Evolutionary conservation across 441 rosid species (phyloP).

Genomic region (Capsella rubella): DNA sequence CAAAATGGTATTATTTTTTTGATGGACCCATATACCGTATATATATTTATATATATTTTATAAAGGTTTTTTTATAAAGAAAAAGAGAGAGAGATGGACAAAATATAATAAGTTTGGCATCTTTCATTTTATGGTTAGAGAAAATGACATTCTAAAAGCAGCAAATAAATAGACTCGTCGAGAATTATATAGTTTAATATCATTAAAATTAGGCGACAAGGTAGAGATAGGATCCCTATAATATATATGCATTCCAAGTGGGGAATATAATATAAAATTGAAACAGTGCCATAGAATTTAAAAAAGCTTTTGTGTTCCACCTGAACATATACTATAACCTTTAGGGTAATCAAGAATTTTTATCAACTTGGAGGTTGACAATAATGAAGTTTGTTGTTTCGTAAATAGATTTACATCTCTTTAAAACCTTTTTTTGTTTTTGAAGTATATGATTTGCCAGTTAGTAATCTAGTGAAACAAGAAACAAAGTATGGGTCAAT

Average conservation of each 20-base stretch:
- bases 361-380: too few relatives aligned
- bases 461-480: not conserved
- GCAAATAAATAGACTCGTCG: conserved; percentile 17
- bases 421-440: too few relatives aligned
- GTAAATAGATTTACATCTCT: too few relatives aligned
- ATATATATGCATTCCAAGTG: not conserved
- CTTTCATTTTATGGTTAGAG: conserved; percentile 32
- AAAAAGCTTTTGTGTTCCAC: not conserved
- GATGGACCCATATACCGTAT: conserved; percentile 12
- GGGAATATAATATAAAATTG: not conserved
- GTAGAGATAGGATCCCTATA: not conserved
- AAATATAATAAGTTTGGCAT: conserved; percentile 37
- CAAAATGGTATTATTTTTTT: conserved; percentile 34
- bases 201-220: conserved; percentile 12
- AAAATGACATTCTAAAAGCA: conserved; percentile 40
- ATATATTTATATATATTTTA: too few relatives aligned
- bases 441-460: not conserved
- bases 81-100: too few relatives aligned
- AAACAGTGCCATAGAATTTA: conserved; percentile 2
- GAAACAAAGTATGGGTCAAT: not conserved
- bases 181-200: conserved; percentile 10
- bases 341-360: not conserved
- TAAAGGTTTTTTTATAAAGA: too few relatives aligned
- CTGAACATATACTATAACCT: not conserved
- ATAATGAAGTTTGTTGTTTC: too few relatives aligned